Conservation (phyloP, 345 rosid genomes). For the Dovyalis caffra region DNA sequence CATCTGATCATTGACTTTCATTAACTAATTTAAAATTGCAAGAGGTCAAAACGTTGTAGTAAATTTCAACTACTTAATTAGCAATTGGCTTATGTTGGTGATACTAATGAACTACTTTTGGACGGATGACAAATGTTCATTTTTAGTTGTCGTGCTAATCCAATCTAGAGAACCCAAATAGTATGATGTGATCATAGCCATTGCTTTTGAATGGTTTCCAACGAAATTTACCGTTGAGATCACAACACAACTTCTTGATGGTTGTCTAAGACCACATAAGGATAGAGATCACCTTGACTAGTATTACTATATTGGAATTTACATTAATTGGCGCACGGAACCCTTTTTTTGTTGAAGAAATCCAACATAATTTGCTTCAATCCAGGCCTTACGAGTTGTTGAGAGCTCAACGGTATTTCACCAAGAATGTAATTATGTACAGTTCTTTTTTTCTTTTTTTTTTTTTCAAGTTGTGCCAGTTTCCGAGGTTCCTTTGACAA, state of each 20-base stretch:
- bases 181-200: background rate
- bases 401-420: slow-evolving; percentile 18
- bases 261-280: background rate
- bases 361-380: background rate
- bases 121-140: background rate
- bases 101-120: background rate
- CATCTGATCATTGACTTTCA: slow-evolving; percentile 31
- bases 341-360: background rate
- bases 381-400: slow-evolving; percentile 1
- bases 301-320: background rate
- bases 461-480: background rate
- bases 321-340: background rate
- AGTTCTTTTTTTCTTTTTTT: background rate
- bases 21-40: background rate
- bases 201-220: background rate
- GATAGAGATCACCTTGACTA: background rate
- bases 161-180: background rate
- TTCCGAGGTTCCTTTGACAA: background rate
- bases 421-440: slow-evolving; percentile 5
- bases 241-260: background rate
- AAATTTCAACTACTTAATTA: background rate
- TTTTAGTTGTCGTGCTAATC: background rate
- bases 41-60: background rate
- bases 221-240: background rate
- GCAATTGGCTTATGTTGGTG: background rate